These are phyloP conservation scores for Albatrellus sp. DNA, from an alignment of 1,284 basidiomycete species.

Conservation along the genomic window DNA sequence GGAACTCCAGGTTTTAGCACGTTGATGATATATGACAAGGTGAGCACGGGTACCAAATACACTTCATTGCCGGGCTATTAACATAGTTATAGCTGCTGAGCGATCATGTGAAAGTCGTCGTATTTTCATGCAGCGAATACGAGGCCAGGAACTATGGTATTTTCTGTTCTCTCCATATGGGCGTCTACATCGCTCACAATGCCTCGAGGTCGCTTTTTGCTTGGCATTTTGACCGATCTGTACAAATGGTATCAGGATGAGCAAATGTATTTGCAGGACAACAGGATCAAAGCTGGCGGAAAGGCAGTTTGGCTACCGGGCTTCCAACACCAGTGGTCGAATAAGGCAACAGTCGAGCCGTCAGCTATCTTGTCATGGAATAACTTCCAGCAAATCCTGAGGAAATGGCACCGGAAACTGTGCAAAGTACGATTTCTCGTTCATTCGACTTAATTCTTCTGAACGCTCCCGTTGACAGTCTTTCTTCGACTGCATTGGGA, in stretches of 20 bases:
- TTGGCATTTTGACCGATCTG: constrained; percentile 66
- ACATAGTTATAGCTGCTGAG: constrained; percentile 52
- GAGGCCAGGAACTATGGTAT: constrained; percentile 91
- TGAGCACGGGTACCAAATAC: constrained; percentile 18
- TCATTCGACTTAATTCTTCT: constrained; percentile 3
- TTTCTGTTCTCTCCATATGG: constrained; percentile 10
- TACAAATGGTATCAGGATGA: constrained; percentile 70
- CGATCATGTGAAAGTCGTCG: constrained; percentile 71
- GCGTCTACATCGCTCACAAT: background rate
- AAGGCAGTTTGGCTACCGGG: constrained; percentile 55
- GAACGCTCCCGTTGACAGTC: constrained; percentile 25
- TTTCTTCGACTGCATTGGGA: constrained; percentile 51
- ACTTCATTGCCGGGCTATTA: background rate
- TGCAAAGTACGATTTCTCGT: constrained; percentile 31
- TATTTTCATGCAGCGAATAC: constrained; percentile 91
- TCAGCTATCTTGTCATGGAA: constrained; percentile 53
- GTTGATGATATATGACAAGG: constrained; percentile 77
- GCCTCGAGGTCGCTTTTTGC: constrained; percentile 66
- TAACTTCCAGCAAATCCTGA: constrained; percentile 58
- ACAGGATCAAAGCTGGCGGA: constrained; percentile 51
- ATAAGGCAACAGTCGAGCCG: constrained; percentile 31
- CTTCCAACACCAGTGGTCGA: constrained; percentile 40
- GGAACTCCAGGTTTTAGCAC: constrained; percentile 86
- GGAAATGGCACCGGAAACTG: constrained; percentile 77
- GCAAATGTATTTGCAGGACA: constrained; percentile 50